Conservation (phyloP, 148 eudicot species). For the Dianthus caryophyllus region DNA sequence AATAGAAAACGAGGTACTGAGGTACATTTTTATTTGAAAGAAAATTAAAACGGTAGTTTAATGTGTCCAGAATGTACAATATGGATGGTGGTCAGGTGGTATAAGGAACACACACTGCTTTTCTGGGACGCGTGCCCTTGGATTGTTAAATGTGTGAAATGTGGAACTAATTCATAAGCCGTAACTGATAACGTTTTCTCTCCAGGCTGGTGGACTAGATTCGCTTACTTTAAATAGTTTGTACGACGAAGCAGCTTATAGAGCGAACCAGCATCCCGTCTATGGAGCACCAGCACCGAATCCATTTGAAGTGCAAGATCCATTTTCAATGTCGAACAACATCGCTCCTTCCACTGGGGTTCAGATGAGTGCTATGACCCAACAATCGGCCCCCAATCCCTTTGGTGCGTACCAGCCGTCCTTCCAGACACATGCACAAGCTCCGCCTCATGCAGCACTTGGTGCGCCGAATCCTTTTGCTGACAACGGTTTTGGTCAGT, state of each 20-base stretch:
- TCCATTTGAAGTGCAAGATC: conserved; percentile 79
- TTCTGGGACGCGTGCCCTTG: not conserved
- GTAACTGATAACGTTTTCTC: not conserved
- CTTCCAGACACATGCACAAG: conserved; percentile 37
- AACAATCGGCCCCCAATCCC: conserved; percentile 57
- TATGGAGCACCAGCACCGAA: conserved; percentile 82
- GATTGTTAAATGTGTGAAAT: not conserved
- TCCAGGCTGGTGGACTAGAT: conserved; percentile 95
- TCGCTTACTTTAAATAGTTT: conserved; percentile 74
- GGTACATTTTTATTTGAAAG: no score
- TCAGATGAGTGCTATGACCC: conserved; percentile 60
- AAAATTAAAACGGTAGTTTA: not conserved
- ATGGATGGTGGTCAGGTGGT: not conserved
- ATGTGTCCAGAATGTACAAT: not conserved
- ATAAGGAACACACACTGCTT: no score
- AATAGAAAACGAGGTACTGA: no score
- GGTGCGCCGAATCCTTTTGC: conserved; percentile 39
- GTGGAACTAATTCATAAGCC: not conserved
- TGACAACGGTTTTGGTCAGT: conserved; percentile 35
- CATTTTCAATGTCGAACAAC: conserved; percentile 64
- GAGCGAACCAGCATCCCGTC: conserved; percentile 74
- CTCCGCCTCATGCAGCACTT: conserved; percentile 31
- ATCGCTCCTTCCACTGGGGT: conserved; percentile 55
- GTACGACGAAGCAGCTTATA: conserved; percentile 72
- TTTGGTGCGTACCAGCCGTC: conserved; percentile 61